Conservation (phyloP, 176 grass and related monocot genomes). For the Cenchrus purpureus region DNA sequence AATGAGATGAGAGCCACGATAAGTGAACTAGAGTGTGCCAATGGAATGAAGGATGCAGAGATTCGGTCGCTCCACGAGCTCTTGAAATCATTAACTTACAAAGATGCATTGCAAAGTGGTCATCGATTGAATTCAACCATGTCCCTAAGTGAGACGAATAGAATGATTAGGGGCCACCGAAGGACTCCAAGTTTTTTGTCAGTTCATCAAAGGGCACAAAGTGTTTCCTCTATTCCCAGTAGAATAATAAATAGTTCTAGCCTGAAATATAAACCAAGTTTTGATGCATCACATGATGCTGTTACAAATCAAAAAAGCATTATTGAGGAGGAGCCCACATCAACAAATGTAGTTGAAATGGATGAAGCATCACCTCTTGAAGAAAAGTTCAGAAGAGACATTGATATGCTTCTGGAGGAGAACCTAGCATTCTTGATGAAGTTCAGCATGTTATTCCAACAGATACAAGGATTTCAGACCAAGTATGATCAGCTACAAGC, state of each 20-base stretch:
- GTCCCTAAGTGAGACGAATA: constrained; percentile 26
- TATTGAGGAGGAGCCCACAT: constrained; percentile 28
- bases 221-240: constrained; percentile 29
- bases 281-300: constrained; percentile 26
- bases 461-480: constrained; percentile 69
- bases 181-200: constrained; percentile 48
- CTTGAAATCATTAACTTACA: constrained; percentile 36
- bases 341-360: constrained; percentile 24
- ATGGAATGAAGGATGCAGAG: constrained; percentile 69
- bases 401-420: constrained; percentile 71
- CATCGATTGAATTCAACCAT: constrained; percentile 33
- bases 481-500: constrained; percentile 56
- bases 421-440: constrained; percentile 85
- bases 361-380: constrained; percentile 50
- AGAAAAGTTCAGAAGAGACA: constrained; percentile 80
- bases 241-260: constrained; percentile 40
- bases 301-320: constrained; percentile 24
- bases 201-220: constrained; percentile 51
- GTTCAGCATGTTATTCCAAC: constrained; percentile 75
- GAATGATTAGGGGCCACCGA: constrained; percentile 31
- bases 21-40: constrained; percentile 58
- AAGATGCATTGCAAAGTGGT: constrained; percentile 26
- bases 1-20: constrained; percentile 52
- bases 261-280: constrained; percentile 28
- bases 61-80: constrained; percentile 64